Evolutionary conservation across 768 basidiomycete species (phyloP), one percentile per base, ranked within the genome.

Genomic region (Phylloporus sp.): DNA sequence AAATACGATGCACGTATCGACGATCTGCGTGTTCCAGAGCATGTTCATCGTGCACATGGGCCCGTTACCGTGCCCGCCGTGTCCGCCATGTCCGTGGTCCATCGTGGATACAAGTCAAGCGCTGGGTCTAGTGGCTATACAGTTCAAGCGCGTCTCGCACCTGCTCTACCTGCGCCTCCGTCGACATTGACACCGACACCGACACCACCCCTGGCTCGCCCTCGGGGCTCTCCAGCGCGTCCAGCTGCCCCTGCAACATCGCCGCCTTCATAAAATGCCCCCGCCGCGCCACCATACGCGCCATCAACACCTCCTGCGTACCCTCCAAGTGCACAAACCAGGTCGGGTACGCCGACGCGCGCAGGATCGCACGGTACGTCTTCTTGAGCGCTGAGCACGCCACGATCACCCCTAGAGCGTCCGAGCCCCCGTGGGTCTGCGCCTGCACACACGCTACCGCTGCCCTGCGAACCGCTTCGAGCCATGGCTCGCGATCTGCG

Each of bases 321-420:
- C 88, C 91, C 29, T 84, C 72, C 56, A 91, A 81, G 65, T 85
- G 95, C 51, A 95, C 84, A 61, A 97, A 94, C 63, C 77, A 86
- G 8, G 92, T 92, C 53, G 73, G 70, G 13, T 6, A 27, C 28
- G 13, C 26, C 31, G 32, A 35, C 24, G 60, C 93, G 9, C 95
- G 78, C 51, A 97, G 69, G 42, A 93, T 79, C 53, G 88, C 85
- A 6, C 95, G 85, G 66, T 97, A 97, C 55, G 76, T 76, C 59
- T 63, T 76, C 71, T 88, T 94, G 65, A 97, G 71, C 55, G 93
- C 82, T 20, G 92, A 95, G 69, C 92, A 95, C 32, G 85, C 88
- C 34, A 93, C 79, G 36, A 97, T 81, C n/a, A 89, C 79, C 2
- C 88, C 90, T 24, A n/a, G n/a, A n/a, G n/a, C n/a, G n/a, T n/a